Evolutionary conservation across 768 basidiomycete genomes (phyloP), one percentile per base, ranked within the genome.

Genomic region (Cystofilobasidium bisporidii): DNA sequence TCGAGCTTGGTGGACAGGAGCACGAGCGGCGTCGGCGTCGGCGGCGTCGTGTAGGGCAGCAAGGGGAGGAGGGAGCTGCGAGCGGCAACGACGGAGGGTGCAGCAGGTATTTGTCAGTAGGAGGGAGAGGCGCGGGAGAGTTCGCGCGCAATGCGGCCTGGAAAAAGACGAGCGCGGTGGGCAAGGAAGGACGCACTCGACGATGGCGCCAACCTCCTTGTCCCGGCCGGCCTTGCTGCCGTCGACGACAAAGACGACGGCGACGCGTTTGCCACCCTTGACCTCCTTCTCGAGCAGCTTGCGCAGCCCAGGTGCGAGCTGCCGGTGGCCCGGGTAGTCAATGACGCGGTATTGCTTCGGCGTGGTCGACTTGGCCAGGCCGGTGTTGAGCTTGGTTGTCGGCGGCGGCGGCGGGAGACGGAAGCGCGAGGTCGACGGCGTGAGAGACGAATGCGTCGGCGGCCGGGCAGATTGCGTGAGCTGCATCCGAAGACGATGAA

Each of bases 211-310:
- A 22, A 67, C 43, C 26, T 67, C 66, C 60, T 67, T 67, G 24
- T 67, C 66, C 28, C 66, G 53, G 14, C 28, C 58, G 8, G 36
- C 33, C 17, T 26, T 36, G 30, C 50, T 57, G 6, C 66, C 66
- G 24, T 67, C 66, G 5, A 67, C 66, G 20, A 67, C 66, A n/a
- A 67, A 67, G 48, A 67, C 66, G 53, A 67, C 66, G 15, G 48
- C 59, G 28, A 67, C 53, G 1, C 33, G 55, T 17, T 60, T 60
- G 28, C 47, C 47, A 2, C 66, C 66, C 41, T 43, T 24, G 28
- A 67, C 50, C 33, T 67, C 66, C 30, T 24, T 62, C 3, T 20
- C 24, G n/a, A 67, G 38, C 4, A 67, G 15, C 22, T 43, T 30
- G 24, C 56, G 53, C n/a, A 67, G 28, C 0, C 66, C 66, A 1